Evolutionary conservation across 331 rosid genomes (phyloP), one percentile per base, ranked within the genome.

Genomic region (Rosa hybrid): DNA sequence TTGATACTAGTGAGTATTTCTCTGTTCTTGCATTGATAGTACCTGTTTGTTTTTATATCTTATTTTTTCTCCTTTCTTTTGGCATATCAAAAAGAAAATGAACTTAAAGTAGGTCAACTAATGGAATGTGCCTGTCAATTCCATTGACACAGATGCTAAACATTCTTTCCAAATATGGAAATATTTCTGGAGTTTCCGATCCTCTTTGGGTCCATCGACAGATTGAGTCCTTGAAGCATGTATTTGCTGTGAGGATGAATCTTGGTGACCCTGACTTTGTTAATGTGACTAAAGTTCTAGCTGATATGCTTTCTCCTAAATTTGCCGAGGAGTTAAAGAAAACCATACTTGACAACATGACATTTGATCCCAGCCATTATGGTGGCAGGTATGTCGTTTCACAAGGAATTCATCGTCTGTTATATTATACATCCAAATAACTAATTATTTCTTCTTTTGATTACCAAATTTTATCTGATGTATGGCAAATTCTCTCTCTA

Each of bases 211-310:
- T 82, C 70, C 98, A 94, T 81, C 79, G 97, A 68, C 83, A 83
- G 87, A 89, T 92, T 34, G 98, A 94, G 80, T 92, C 97, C 18
- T 63, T 94, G 89, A 94, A 94, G 81, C 91, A 92, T 82, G 88
- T 87, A 12, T 87, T 89, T 50, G 90, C 94, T 0, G 87, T 88
- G 83, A 90, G 88, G 86, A 94, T 91, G 93, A 92, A 88, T 82
- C 96, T 92, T 11, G 98, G 98, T 1, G 98, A 94, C 78, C 98
- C 96, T 14, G 91, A 89, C 80, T 94, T 90, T 77, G 88, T 87
- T 39, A 85, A 94, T 72, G 72, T 87, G 70, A 81, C 98, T 2
- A 30, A 49, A 34, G 91, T 90, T 84, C 81, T 89, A 46, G 85
- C 91, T 41, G 92, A 94, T 78, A 92, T 92, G 93, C 96, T 94